Conservation (phyloP, 306 rosid genomes). For the Hylodesmum podocarpum region DNA sequence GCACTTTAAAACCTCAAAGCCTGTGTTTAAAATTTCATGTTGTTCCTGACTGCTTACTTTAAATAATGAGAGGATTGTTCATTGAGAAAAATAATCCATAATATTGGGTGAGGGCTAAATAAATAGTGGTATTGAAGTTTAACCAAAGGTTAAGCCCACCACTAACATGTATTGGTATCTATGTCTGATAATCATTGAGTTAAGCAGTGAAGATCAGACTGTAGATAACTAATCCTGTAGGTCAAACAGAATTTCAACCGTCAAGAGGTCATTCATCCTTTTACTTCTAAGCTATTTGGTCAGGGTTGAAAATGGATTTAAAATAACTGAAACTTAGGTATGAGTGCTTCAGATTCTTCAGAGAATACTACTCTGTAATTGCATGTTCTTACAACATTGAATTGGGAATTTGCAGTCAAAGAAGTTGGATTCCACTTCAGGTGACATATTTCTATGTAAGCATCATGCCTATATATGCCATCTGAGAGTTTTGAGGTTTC, state of each 20-base stretch:
- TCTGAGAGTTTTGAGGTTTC: conserved; percentile 9
- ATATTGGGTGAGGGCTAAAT: background rate
- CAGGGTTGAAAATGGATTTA: background rate
- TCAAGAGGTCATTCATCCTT: background rate
- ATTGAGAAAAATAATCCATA: background rate
- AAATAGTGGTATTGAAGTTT: background rate
- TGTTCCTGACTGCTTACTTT: background rate
- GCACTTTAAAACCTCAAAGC: background rate
- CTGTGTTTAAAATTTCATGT: background rate
- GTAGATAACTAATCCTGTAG: background rate
- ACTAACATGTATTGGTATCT: background rate
- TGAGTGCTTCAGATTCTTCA: background rate
- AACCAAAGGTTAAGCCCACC: background rate
- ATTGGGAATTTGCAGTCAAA: background rate
- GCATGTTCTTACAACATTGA: background rate
- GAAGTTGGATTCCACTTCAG: conserved; percentile 12
- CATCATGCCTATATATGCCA: background rate
- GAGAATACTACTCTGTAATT: background rate
- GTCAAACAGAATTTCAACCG: background rate
- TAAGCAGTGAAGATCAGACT: background rate
- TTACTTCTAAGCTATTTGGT: background rate
- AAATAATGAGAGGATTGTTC: background rate
- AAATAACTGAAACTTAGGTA: background rate
- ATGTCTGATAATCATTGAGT: background rate
- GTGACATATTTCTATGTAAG: background rate